Base-by-base conservation (phyloP, 441 rosid species). In the Mallotus repandus region DNA sequence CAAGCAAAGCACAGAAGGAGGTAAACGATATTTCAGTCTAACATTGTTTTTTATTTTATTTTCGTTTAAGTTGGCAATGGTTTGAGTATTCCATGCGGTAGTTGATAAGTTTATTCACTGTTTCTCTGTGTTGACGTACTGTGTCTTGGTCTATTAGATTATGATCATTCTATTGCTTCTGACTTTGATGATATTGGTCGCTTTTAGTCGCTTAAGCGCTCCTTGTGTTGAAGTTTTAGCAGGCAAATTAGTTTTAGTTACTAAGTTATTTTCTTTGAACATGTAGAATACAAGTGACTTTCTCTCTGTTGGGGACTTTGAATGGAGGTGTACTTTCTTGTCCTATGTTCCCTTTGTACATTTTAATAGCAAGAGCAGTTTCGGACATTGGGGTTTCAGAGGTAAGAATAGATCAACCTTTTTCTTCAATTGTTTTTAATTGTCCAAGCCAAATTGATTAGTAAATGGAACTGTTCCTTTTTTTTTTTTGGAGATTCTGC, bases 321-420 rank as follows among this genome's bases (percentile, higher is more conserved):
- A 83, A 85, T 84, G 88, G 88, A 76, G 91, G 85, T 72, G 72
- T 78, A 46, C 86, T 78, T 74, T 80, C 88, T 49, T 88, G 78
- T 67, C 78, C 78, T 66, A 80, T 85, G 45, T 90, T 90, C 84
- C 98, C 99, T 76, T 68, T 93, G 76, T 87, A 88, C 84, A 75
- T 93, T 78, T 78, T 92, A 79, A 74, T 96, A 87, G 98, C 93
- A 71, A 93, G 98, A 81, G 79, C 85, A 52, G 86, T 86, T 74
- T 87, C 98, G 22, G 87, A 81, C 71, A 72, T 76, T 79, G 78
- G 84, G 32, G 79, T 67, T 70, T 74, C 84, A 25, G 94, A 92
- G 98, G 99, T 96, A 88, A 52, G 79, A 38, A 25, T 70, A 55
- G 18, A 50, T 57, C 68, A 19, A 19, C 60, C 25, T 56, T 56